Evolutionary conservation across 2,329 filamentous ascomycete genomes (phyloP), one percentile per base, ranked within the genome.

Genomic region (Reticulascus tulasneorum): DNA sequence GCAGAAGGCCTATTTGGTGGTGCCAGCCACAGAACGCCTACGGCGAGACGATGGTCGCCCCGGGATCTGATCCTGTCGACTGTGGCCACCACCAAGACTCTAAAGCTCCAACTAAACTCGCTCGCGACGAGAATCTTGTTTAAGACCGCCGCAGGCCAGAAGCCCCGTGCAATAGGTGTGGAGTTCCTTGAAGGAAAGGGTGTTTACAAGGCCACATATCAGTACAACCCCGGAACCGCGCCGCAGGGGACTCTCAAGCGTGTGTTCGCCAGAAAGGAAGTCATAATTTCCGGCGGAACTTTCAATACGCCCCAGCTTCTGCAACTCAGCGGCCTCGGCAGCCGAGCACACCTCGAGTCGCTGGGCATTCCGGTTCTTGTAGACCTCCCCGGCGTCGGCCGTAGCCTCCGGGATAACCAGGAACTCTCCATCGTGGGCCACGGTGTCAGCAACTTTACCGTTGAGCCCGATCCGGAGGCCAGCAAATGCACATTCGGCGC

Each of bases 301-400:
- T 68, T 73, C 49, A 69, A 72, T 48, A 64, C 65, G 5, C 73
- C 72, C 1, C 67, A 73, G 43, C 58, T 75, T 6, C 63, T 76
- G 4, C 67, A 71, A 52, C 58, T 74, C 0, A 72, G 66, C 29
- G 71, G 73, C 10, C 59, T 75, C 20, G 70, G 70, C 0, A 61
- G 66, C 2, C 53, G 52, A 1, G 50, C 54, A 1, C 62, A 67
- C 15, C 57, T 77, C 3, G 37, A 60, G 10, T 48, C 56, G 16
- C 59, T 67, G 31, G 51, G 62, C 15, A 75, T 77, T 24, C 49
- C 59, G 0, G 45, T 71, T 3, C 39, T 75, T 4, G 58, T 58
- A 5, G 59, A 71, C 26, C 59, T 69, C 2, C 63, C 64, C 1
- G 71, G 71, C 1, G 73, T 75, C 1, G 73, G 71, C 5, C 57